Conservation (phyloP, 2,329 filamentous ascomycete genomes). For the Nectriaceae sp. region DNA sequence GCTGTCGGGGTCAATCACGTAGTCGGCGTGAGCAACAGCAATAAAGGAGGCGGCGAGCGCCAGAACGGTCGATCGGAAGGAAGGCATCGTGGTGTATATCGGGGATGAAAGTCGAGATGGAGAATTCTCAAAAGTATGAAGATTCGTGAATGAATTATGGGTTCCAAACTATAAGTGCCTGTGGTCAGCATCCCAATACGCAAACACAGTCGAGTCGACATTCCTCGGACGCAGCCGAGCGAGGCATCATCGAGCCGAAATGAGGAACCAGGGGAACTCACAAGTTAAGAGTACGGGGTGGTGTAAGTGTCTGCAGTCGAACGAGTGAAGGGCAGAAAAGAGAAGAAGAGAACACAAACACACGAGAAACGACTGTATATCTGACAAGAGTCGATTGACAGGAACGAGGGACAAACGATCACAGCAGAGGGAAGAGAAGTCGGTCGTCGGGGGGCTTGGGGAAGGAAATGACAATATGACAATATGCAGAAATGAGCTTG, state of each 20-base stretch:
- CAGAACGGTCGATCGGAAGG: slow-evolving; percentile 53
- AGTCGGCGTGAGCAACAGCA: slow-evolving; percentile 56
- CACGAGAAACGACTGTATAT: background rate
- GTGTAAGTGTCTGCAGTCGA: too few relatives aligned
- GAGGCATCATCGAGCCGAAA: background rate
- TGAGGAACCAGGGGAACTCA: background rate
- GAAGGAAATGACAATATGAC: background rate
- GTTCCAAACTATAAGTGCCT: too few relatives aligned
- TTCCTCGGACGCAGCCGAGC: background rate
- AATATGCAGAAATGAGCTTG: background rate
- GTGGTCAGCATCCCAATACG: too few relatives aligned
- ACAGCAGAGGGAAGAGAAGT: background rate
- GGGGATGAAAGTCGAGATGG: background rate
- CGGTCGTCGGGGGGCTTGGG: background rate
- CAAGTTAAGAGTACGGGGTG: too few relatives aligned
- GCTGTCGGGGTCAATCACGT: slow-evolving; percentile 61
- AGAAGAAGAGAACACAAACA: slow-evolving; percentile 16
- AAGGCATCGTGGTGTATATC: slow-evolving; percentile 50
- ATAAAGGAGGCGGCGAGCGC: slow-evolving; percentile 56
- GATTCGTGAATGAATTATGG: background rate
- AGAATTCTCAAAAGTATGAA: background rate
- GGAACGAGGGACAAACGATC: background rate
- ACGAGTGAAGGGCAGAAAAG: slow-evolving; percentile 15
- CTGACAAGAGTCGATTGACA: background rate
- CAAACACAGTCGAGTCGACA: background rate